These are phyloP conservation scores for Yamadazyma dendronema DNA, from an alignment of 1,139 yeast species.

Conservation along the genomic window DNA sequence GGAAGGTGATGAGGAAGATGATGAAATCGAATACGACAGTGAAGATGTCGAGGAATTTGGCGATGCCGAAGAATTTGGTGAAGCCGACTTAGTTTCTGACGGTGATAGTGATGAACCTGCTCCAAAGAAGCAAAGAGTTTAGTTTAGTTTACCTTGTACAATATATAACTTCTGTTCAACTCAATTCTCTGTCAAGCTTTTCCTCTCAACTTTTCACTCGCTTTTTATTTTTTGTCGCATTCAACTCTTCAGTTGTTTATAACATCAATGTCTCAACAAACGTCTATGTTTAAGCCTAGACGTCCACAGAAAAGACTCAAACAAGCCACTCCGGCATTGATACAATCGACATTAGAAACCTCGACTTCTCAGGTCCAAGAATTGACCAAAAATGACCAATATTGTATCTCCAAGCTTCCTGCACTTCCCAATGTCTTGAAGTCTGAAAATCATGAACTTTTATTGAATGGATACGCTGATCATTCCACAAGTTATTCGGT, in stretches of 20 bases:
- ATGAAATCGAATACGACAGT: conserved; percentile 26
- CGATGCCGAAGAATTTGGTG: conserved; percentile 17
- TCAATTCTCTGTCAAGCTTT: neutral
- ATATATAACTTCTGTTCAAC: neutral
- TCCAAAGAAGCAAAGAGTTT: conserved; percentile 34
- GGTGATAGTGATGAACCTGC: conserved; percentile 31
- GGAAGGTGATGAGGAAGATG: conserved; percentile 36
- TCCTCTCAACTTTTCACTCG: too few species aligned
- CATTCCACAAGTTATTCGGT: conserved; percentile 54
- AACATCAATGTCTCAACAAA: conserved; percentile 3
- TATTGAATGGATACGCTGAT: conserved; percentile 53
- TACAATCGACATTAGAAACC: neutral
- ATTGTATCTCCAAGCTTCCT: conserved; percentile 60
- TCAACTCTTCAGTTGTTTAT: neutral
- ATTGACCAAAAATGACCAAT: conserved; percentile 59
- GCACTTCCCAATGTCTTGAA: conserved; percentile 28
- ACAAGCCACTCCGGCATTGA: neutral
- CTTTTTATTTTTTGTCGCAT: neutral
- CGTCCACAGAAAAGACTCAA: conserved; percentile 8
- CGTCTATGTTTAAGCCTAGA: conserved; percentile 14
- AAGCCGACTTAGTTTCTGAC: conserved; percentile 24
- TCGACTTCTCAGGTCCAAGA: conserved; percentile 28
- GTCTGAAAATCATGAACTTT: conserved; percentile 14
- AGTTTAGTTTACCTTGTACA: conserved; percentile 3
- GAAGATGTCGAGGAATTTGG: conserved; percentile 12